phyloP scores from a whole-genome alignment of 1,284 basidiomycete genomes.

The Porogramme epimiltina region DNA sequence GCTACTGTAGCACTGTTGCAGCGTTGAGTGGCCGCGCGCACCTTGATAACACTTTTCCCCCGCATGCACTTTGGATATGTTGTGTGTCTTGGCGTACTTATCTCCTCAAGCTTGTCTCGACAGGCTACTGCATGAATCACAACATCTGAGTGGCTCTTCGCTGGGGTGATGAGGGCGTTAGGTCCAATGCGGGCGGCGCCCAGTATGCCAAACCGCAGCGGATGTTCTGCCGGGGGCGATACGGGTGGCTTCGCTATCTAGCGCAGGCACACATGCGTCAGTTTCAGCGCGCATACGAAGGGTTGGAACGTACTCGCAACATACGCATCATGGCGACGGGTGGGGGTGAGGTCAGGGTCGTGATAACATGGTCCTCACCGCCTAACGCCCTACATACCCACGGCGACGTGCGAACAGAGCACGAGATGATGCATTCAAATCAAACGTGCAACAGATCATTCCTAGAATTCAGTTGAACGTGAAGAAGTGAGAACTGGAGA shows the following conservation, averaged over 20 bases:
- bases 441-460: no score
- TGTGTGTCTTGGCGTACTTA: constrained; percentile 56
- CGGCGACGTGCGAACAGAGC: no score
- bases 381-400: no score
- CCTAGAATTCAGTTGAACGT: no score
- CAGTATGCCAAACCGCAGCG: constrained; percentile 58
- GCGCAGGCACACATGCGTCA: no score
- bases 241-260: neutral
- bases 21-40: constrained; percentile 28
- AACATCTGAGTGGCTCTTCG: constrained; percentile 58
- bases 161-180: constrained; percentile 53
- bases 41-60: constrained; percentile 56
- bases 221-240: neutral
- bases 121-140: constrained; percentile 65
- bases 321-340: no score
- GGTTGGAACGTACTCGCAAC: no score
- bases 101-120: constrained; percentile 52
- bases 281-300: no score
- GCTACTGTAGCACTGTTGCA: neutral
- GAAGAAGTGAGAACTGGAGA: no score
- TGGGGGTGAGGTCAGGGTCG: no score
- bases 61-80: constrained; percentile 56
- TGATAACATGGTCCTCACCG: no score
- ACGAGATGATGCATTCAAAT: no score
- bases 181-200: constrained; percentile 72